phyloP scores from a whole-genome alignment of 1,284 basidiomycete species.

The Cryptococcus hybrid region DNA sequence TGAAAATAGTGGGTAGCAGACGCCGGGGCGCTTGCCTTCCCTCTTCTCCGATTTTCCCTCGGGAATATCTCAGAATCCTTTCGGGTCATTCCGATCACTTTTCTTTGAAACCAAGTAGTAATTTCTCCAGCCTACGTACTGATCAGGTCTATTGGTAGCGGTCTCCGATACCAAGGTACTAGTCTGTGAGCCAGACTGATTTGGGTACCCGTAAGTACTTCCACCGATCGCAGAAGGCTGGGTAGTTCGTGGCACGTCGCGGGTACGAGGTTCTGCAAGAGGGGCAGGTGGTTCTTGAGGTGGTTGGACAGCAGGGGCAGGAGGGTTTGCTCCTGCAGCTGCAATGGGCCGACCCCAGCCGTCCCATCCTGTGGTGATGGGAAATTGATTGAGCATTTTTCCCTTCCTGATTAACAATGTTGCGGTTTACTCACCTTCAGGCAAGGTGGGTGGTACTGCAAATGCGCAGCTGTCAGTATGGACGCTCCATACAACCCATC shows the following conservation, averaged over 20 bases:
- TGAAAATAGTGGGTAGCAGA: too few relatives aligned
- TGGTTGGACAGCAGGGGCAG: background rate
- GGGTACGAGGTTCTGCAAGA: conserved; percentile 3
- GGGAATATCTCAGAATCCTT: conserved; percentile 3
- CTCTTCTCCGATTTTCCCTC: background rate
- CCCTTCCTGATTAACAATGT: too few relatives aligned
- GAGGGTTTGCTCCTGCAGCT: conserved; percentile 15
- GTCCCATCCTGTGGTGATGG: conserved; percentile 30
- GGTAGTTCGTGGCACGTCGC: conserved; percentile 15
- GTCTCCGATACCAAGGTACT: conserved; percentile 5
- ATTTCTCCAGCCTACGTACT: conserved; percentile 34
- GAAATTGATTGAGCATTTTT: too few relatives aligned
- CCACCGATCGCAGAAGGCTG: background rate
- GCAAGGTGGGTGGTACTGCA: conserved; percentile 35
- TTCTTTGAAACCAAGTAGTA: conserved; percentile 18
- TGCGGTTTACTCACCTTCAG: conserved; percentile 24
- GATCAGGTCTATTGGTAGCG: conserved; percentile 30
- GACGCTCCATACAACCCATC: background rate
- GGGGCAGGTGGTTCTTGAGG: background rate
- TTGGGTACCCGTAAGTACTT: background rate
- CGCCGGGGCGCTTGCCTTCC: background rate
- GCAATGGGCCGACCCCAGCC: conserved; percentile 41
- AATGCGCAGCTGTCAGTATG: background rate
- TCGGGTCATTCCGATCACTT: conserved; percentile 9
- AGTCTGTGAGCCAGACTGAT: conserved; percentile 4